A percentile compares a stretch with the other conserved stretches of the same genome.
Evolutionary conservation across 1,284 basidiomycete species (phyloP).

Genomic region (Mrakiaceae sp.): DNA sequence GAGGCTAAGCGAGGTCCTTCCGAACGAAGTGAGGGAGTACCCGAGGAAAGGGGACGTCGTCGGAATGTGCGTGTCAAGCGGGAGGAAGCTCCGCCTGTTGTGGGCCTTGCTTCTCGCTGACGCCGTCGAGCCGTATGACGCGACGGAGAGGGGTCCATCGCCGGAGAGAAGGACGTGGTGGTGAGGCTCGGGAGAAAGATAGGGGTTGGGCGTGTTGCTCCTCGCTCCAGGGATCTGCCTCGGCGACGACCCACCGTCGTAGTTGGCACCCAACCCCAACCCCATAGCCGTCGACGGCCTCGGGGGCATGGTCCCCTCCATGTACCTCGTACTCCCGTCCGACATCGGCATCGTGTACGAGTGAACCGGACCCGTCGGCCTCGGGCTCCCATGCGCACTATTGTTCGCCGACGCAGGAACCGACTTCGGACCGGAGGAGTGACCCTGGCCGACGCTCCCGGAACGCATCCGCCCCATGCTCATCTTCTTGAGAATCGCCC

Average conservation of each 20-base stretch:
- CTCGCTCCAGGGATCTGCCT: no score
- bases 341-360: conserved; percentile 8
- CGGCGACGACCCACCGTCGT: no score
- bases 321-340: not conserved
- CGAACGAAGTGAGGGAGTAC: conserved; percentile 21
- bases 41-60: conserved; percentile 52
- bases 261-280: no score
- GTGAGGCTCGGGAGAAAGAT: not conserved
- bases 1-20: not conserved
- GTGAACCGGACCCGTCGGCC: conserved; percentile 5
- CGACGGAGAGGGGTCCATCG: not conserved
- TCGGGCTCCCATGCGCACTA: not conserved
- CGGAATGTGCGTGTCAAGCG: conserved; percentile 50
- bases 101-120: not conserved
- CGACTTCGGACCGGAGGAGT: not conserved
- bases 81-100: conserved; percentile 74
- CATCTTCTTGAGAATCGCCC: conserved; percentile 83
- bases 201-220: not conserved
- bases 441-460: not conserved
- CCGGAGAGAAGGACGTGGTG: not conserved
- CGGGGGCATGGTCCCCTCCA: not conserved
- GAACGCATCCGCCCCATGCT: conserved; percentile 65
- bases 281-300: not conserved
- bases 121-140: not conserved
- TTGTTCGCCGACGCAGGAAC: conserved; percentile 5